phyloP scores from a whole-genome alignment of 2,329 filamentous ascomycete genomes.

The Leptographium galeiforme region DNA sequence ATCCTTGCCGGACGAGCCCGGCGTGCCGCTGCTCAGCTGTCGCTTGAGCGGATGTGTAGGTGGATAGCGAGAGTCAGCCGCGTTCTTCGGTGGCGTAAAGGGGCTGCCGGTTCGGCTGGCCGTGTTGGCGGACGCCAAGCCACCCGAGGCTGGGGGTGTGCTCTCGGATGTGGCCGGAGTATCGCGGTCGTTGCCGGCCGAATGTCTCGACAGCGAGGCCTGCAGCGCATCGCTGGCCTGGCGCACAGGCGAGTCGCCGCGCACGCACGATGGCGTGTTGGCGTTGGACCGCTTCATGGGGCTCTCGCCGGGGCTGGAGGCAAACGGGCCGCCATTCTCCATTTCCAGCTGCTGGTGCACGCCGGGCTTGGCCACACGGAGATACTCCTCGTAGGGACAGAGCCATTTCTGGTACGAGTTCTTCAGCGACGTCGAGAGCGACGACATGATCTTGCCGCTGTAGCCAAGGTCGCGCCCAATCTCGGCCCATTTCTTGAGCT shows the following conservation, averaged over 20 bases:
- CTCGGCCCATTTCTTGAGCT: conserved; percentile 97
- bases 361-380: conserved; percentile 79
- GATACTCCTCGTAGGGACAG: conserved; percentile 89
- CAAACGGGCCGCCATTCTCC: conserved; percentile 85
- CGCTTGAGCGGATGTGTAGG: conserved; percentile 59
- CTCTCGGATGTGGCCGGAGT: conserved; percentile 22
- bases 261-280: conserved; percentile 43
- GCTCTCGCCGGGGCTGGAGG: conserved; percentile 54
- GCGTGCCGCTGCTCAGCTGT: conserved; percentile 50
- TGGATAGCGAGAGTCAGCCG: conserved; percentile 46
- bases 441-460: conserved; percentile 99
- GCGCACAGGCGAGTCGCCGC: conserved; percentile 54
- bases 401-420: conserved; percentile 98
- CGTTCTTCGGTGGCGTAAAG: conserved; percentile 47
- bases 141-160: conserved; percentile 40
- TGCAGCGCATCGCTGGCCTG: conserved; percentile 41
- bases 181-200: conserved; percentile 32
- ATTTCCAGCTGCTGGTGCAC: conserved; percentile 93
- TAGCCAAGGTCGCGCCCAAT: conserved; percentile 94
- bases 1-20: conserved; percentile 35
- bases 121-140: conserved; percentile 60
- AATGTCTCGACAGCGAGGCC: conserved; percentile 27
- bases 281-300: conserved; percentile 56
- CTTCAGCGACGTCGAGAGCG: conserved; percentile 89
- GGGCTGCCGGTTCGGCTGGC: conserved; percentile 51